Evolutionary conservation across 106 monocot genomes (phyloP), one percentile per base, ranked within the genome.

Genomic region (Allium cepa): DNA sequence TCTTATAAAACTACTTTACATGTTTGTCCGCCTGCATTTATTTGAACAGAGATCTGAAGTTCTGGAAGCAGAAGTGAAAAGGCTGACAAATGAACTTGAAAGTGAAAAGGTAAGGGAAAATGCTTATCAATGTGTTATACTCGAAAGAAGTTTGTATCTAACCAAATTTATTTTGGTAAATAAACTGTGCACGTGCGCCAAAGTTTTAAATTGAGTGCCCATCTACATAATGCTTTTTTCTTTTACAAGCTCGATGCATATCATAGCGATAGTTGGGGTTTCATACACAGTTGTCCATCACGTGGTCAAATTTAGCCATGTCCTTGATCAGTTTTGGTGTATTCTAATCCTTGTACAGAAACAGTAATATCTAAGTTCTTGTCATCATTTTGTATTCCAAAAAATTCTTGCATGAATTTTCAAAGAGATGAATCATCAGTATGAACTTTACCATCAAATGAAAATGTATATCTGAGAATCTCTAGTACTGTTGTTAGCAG

Each of bases 51-150:
- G 80, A 72, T 69, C 71, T 58, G 87, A 90, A 74, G 49, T 61
- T 55, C 36, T 83, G 65, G 89, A 92, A 17, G 72, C 77, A 52
- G 87, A 92, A 69, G 12, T 92, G 67, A 82, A 63, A 75, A 87
- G 73, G 68, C 50, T 92, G 72, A 80, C 60, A 68, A 80, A 82
- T 56, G 89, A 90, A 63, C 80, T 92, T 64, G 92, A 90, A 72
- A 73, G 66, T 82, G 92, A 99, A 64, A 99, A 99, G 97, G 97
- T 99, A 92, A 36, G 36, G 36, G 71, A 60, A 47, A 66, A 57
- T 72, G 59, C 50, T 82, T 51, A 57, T 64, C 60, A 65, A 46
- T 49, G 47, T 18, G 36, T n/a, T 45, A 15, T 46, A 46, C 62
- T 62, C 46, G 6, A 62, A 62, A 46, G 7, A 45, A 45, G 62